Evolutionary conservation across 2,329 filamentous ascomycete species (phyloP).

Genomic region (Apiospora kogelbergensis): DNA sequence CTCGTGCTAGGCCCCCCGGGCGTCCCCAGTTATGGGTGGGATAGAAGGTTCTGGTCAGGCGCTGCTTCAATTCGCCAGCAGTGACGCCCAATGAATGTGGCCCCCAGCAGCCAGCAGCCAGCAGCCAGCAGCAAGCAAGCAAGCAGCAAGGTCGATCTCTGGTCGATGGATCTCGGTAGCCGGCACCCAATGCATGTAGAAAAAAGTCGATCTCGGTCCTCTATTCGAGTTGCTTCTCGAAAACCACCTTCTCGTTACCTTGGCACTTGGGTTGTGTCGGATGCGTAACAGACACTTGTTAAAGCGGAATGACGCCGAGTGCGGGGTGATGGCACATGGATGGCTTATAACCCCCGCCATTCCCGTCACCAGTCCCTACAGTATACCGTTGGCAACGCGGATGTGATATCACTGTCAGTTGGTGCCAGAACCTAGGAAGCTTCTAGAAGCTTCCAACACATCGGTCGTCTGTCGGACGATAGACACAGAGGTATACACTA

Average conservation of each 20-base stretch:
- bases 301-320: not conserved
- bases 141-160: no score
- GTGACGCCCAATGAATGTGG: slow-evolving; percentile 5
- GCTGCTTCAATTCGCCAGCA: slow-evolving; percentile 5
- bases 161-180: not conserved
- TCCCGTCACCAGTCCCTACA: not conserved
- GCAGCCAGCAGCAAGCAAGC: no score
- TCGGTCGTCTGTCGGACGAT: not conserved
- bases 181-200: not conserved
- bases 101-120: no score
- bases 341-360: not conserved
- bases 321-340: not conserved
- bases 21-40: slow-evolving; percentile 4
- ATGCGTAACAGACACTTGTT: not conserved
- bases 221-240: slow-evolving; percentile 8
- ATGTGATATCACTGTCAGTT: not conserved
- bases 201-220: not conserved
- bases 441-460: not conserved
- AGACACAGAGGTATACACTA: no score
- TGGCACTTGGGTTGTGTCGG: no score
- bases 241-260: no score
- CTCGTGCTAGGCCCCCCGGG: not conserved
- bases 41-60: slow-evolving; percentile 11
- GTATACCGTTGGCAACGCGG: not conserved
- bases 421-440: not conserved